Percentiles rank a stretch among this genome's conserved stretches.
These are phyloP conservation scores for Naganishia liquefaciens DNA, from an alignment of 1,284 basidiomycete species.

Conservation along the genomic window DNA sequence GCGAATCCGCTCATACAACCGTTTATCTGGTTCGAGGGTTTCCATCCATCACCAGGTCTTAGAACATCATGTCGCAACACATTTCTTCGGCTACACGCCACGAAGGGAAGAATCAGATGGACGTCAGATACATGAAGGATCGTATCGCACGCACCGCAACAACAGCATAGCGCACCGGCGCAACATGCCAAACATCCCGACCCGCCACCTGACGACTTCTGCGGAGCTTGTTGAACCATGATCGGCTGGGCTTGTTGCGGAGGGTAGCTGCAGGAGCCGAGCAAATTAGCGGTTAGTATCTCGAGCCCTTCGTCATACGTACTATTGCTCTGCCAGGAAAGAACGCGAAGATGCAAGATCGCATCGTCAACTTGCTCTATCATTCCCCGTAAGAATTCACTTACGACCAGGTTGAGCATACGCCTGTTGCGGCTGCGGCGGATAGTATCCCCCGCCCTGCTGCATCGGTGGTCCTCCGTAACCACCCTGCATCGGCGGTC, in stretches of 20 bases:
- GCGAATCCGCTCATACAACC: no score
- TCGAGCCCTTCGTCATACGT: no score
- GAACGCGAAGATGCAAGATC: no score
- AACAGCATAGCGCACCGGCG: constrained; percentile 25
- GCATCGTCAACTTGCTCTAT: no score
- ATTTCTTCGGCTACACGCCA: constrained; percentile 12
- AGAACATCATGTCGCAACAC: constrained; percentile 27
- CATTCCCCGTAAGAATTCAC: not conserved
- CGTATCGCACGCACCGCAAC: constrained; percentile 9
- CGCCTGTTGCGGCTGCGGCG: constrained; percentile 17
- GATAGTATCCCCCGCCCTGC: constrained; percentile 10
- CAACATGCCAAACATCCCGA: constrained; percentile 25
- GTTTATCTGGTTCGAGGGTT: no score
- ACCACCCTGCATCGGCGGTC: constrained; percentile 17
- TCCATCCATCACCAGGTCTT: not conserved
- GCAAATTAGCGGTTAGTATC: no score
- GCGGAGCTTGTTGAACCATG: constrained; percentile 5
- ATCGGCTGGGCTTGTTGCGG: constrained; percentile 23
- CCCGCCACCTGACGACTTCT: constrained; percentile 11
- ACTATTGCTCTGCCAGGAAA: constrained; percentile 8
- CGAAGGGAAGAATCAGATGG: not conserved
- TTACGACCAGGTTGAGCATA: constrained; percentile 19
- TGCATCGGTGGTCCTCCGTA: constrained; percentile 28
- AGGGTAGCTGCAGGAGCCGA: constrained; percentile 8
- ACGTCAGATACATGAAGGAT: no score